Percentiles rank a stretch among this genome's conserved stretches.
Evolutionary conservation across 2,329 filamentous ascomycete genomes (phyloP).

Genomic region (Fusarium oligoseptatum): DNA sequence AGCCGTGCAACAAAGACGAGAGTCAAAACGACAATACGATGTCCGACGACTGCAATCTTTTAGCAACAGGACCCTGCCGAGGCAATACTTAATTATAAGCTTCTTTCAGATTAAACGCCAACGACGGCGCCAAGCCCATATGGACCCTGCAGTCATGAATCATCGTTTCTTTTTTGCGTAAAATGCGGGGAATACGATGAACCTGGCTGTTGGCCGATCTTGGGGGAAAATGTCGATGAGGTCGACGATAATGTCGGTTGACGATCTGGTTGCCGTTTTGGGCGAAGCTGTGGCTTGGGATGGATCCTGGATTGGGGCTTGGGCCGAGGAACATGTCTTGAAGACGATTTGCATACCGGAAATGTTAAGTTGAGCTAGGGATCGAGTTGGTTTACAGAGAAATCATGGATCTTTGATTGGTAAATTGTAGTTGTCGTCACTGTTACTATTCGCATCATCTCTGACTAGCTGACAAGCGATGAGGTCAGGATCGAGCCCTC

Average conservation of each 20-base stretch:
- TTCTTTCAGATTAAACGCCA: constrained; percentile 1
- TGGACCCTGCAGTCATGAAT: constrained; percentile 38
- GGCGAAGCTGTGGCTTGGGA: background rate
- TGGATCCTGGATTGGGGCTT: background rate
- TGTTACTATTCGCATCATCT: too few relatives aligned
- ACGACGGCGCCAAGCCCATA: background rate
- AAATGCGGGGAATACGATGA: constrained; percentile 1
- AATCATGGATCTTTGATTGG: too few relatives aligned
- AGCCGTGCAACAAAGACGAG: background rate
- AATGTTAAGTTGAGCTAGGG: too few relatives aligned
- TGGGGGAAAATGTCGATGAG: background rate
- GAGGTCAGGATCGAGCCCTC: too few relatives aligned
- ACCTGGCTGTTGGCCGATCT: background rate
- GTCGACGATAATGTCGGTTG: constrained; percentile 5
- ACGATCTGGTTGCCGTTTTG: constrained; percentile 38
- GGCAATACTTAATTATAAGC: constrained; percentile 24
- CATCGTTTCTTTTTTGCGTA: constrained; percentile 26
- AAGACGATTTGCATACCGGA: background rate
- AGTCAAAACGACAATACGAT: background rate
- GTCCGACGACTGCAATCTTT: background rate
- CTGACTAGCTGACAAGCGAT: too few relatives aligned
- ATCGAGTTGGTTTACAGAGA: too few relatives aligned
- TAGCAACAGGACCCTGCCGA: constrained; percentile 8
- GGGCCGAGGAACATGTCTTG: background rate
- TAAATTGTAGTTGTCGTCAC: too few relatives aligned